A percentile compares a stretch with the other conserved stretches of the same genome.
Evolutionary conservation across 305 asterid species (phyloP).

Genomic region (Solanum hybrid): DNA sequence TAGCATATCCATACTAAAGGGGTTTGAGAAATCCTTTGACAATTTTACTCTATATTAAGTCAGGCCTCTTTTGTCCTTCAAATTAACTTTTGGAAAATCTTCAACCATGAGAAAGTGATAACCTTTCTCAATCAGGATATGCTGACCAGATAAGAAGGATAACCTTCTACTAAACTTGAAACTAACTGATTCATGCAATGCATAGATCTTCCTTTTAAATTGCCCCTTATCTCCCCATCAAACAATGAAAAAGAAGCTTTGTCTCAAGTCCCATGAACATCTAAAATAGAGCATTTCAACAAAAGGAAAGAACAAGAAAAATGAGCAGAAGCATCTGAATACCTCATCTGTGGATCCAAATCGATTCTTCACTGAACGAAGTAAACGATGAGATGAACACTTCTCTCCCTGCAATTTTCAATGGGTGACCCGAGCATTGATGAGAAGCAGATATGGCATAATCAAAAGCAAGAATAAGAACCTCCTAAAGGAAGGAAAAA

Average conservation of each 20-base stretch:
- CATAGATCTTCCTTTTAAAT: background rate
- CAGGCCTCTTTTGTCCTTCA: background rate
- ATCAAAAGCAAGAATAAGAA: background rate
- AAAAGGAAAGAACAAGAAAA: background rate
- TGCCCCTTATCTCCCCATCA: background rate
- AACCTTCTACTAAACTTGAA: background rate
- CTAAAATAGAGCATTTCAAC: background rate
- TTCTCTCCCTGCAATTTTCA: slow-evolving; percentile 77
- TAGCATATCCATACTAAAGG: background rate
- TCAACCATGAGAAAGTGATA: background rate
- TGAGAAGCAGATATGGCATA: background rate
- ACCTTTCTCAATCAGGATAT: background rate
- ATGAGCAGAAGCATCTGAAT: slow-evolving; percentile 13
- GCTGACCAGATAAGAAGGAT: background rate
- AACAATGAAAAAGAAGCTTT: background rate
- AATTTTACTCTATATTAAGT: background rate
- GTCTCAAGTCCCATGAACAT: background rate
- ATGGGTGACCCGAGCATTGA: slow-evolving; percentile 8
- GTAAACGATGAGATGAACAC: slow-evolving; percentile 72
- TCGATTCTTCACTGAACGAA: slow-evolving; percentile 85
- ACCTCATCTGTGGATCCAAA: slow-evolving; percentile 99
- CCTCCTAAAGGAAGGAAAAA: background rate
- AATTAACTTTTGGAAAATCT: background rate
- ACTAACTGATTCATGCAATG: background rate
- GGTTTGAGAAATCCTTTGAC: background rate